A percentile compares a stretch with the other conserved stretches of the same genome.
phyloP scores from a whole-genome alignment of 495 filamentous ascomycete species.

The Penicillium paradoxum region DNA sequence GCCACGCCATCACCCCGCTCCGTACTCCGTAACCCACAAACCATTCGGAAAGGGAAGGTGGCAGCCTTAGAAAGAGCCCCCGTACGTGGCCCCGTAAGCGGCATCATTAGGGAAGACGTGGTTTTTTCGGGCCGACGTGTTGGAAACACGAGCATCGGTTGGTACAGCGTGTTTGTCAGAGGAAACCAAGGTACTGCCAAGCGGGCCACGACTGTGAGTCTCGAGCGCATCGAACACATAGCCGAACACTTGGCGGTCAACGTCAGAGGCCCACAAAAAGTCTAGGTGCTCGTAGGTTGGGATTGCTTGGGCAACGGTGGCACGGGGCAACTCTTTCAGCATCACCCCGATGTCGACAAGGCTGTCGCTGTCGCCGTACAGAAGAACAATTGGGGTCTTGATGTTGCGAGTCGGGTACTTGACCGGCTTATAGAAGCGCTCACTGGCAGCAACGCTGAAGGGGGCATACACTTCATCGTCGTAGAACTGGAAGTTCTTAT shows the following conservation, averaged over 20 bases:
- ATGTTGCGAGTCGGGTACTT: slow-evolving; percentile 96
- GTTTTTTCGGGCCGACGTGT: background rate
- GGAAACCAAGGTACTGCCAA: background rate
- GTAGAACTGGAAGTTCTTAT: slow-evolving; percentile 94
- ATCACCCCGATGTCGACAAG: slow-evolving; percentile 93
- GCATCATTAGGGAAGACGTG: background rate
- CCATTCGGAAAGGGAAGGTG: too few species aligned
- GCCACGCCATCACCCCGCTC: slow-evolving; percentile 1
- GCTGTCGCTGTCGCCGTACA: slow-evolving; percentile 91
- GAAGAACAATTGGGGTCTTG: slow-evolving; percentile 85
- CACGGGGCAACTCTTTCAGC: slow-evolving; percentile 77
- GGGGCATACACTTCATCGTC: slow-evolving; percentile 82
- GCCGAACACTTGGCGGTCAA: slow-evolving; percentile 77
- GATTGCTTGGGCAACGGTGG: slow-evolving; percentile 78
- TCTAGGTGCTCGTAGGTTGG: slow-evolving; percentile 94
- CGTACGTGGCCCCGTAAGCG: background rate
- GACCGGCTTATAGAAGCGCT: slow-evolving; percentile 80
- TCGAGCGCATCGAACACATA: slow-evolving; percentile 86
- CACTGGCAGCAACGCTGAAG: slow-evolving; percentile 51
- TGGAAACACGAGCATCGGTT: background rate
- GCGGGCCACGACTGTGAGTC: slow-evolving; percentile 38
- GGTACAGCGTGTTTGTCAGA: background rate
- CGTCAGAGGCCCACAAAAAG: slow-evolving; percentile 90
- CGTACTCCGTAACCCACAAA: background rate
- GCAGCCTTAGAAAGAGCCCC: too few species aligned